phyloP scores from a whole-genome alignment of 129 eudicot genomes.

The Escallonia rubra region DNA sequence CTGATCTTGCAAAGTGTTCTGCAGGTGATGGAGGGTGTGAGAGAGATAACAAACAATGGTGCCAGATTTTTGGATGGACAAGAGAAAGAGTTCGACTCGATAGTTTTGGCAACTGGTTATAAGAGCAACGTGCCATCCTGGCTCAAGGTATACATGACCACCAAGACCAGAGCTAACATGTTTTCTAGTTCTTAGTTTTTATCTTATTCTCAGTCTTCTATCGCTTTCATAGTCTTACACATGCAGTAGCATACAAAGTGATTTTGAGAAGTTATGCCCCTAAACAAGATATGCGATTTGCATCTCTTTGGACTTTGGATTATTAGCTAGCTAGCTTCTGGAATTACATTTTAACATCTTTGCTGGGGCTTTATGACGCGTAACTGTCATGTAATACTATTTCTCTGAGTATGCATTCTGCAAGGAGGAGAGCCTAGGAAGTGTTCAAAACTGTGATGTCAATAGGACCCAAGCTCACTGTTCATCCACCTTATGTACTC shows the following conservation, averaged over 20 bases:
- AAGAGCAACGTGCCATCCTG: conserved; percentile 88
- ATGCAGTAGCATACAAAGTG: conserved; percentile 60
- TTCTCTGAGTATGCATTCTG: not conserved
- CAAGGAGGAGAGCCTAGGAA: not conserved
- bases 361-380: conserved; percentile 49
- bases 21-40: conserved; percentile 74
- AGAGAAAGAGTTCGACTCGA: conserved; percentile 64
- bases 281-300: too few relatives aligned
- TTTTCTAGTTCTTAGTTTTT: conserved; percentile 2
- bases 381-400: conserved; percentile 47
- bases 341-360: conserved; percentile 13
- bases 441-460: not conserved
- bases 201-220: conserved; percentile 41
- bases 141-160: conserved; percentile 60
- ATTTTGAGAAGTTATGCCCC: conserved; percentile 20
- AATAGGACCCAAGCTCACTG: too few relatives aligned
- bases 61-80: conserved; percentile 79
- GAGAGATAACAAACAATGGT: conserved; percentile 68
- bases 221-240: conserved; percentile 70
- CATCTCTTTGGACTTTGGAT: conserved; percentile 86
- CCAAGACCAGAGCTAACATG: too few relatives aligned
- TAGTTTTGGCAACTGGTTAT: conserved; percentile 87
- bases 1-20: not conserved
- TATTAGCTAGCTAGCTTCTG: conserved; percentile 20
- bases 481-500: too few relatives aligned